Evolutionary conservation across 495 filamentous ascomycete genomes (phyloP).

Genomic region (Aspergillus egyptiacus): DNA sequence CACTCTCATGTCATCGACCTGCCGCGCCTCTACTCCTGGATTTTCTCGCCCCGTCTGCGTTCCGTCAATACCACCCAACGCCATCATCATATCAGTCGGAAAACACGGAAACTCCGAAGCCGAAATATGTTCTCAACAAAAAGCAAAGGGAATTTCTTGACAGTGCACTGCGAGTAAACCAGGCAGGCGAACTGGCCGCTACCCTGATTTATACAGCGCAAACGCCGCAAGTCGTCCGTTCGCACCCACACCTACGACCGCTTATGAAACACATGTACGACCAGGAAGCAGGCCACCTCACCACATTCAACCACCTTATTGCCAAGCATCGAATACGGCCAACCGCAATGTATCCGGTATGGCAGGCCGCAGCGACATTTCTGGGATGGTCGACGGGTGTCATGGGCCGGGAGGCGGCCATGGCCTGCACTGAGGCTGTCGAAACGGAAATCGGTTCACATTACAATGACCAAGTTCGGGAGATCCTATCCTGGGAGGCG

Average conservation of each 20-base stretch:
- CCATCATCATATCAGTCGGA: constrained; percentile 17
- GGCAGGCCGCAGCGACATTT: constrained; percentile 75
- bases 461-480: constrained; percentile 87
- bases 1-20: constrained; percentile 17
- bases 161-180: constrained; percentile 80
- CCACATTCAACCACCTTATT: constrained; percentile 77
- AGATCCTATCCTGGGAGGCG: constrained; percentile 71
- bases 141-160: constrained; percentile 72
- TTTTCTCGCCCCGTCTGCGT: constrained; percentile 37
- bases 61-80: constrained; percentile 29
- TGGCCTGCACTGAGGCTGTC: constrained; percentile 98
- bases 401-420: constrained; percentile 90
- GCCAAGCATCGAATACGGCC: constrained; percentile 87
- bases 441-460: constrained; percentile 97
- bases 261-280: constrained; percentile 98
- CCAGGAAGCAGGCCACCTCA: constrained; percentile 83
- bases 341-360: constrained; percentile 88
- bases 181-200: constrained; percentile 83
- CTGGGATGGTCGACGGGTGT: constrained; percentile 85
- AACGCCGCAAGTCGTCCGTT: constrained; percentile 64
- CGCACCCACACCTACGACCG: constrained; percentile 78
- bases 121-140: constrained; percentile 57
- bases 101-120: constrained; percentile 22
- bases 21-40: constrained; percentile 31
- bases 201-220: constrained; percentile 81